Evolutionary conservation across 306 rosid genomes (phyloP).

Genomic region (Lathyrus oleraceus): DNA sequence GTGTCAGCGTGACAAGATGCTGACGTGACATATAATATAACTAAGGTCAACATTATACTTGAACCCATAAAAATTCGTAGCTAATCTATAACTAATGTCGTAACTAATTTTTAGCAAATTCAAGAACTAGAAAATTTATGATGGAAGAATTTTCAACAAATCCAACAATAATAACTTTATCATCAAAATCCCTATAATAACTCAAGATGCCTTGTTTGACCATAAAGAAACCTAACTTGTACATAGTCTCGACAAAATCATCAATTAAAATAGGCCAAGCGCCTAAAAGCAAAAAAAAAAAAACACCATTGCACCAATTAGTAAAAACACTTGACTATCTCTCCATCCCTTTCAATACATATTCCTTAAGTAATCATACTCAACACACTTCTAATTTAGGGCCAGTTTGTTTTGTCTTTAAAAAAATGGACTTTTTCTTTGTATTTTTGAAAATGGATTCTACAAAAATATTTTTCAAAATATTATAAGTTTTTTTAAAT

Average conservation of each 20-base stretch:
- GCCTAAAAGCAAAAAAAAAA: slow-evolving; percentile 59
- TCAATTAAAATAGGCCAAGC: slow-evolving; percentile 99
- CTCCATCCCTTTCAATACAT: background rate
- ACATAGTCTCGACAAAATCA: slow-evolving; percentile 93
- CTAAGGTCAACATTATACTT: no score
- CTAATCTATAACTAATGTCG: no score
- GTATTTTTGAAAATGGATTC: no score
- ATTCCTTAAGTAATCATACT: slow-evolving; percentile 10
- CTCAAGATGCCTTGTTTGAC: slow-evolving; percentile 13
- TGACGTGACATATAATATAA: no score
- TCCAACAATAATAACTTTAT: slow-evolving; percentile 25
- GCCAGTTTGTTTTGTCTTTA: no score
- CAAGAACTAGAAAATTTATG: no score
- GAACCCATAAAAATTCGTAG: no score
- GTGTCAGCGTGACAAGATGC: no score
- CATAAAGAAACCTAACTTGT: slow-evolving; percentile 70
- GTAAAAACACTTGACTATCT: slow-evolving; percentile 4
- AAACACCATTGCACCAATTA: slow-evolving; percentile 1
- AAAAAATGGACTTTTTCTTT: no score
- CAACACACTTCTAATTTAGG: background rate
- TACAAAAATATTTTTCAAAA: no score
- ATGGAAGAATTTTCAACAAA: slow-evolving; percentile 8
- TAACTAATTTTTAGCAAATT: no score
- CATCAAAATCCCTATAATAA: slow-evolving; percentile 1
- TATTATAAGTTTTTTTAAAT: no score